These are phyloP conservation scores for Striga asiatica DNA, from an alignment of 257 asterid species.

Conservation along the genomic window DNA sequence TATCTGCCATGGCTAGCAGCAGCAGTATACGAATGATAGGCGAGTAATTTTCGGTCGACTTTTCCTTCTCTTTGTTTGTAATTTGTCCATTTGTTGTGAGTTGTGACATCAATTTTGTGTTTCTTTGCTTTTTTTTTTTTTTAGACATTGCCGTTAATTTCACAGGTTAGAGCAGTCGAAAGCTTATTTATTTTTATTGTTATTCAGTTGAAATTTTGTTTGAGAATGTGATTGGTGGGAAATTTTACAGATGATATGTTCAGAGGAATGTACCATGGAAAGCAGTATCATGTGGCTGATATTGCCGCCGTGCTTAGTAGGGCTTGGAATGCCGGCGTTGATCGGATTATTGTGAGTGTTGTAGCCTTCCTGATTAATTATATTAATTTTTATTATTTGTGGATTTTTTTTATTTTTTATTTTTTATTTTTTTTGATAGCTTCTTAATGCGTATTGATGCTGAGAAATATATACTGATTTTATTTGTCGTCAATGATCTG, in stretches of 20 bases:
- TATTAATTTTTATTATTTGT: too few species aligned
- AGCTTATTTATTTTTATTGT: not conserved
- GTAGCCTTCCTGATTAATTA: too few species aligned
- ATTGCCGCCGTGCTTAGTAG: constrained; percentile 70
- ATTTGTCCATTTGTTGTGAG: not conserved
- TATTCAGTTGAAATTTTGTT: not conserved
- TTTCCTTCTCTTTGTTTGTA: not conserved
- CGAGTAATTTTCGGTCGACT: constrained; percentile 15
- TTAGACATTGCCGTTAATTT: constrained; percentile 93
- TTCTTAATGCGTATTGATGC: not conserved
- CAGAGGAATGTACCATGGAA: constrained; percentile 87
- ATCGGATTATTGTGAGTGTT: constrained; percentile 62
- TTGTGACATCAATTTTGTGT: not conserved
- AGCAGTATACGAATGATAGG: constrained; percentile 62
- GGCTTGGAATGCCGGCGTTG: constrained; percentile 96
- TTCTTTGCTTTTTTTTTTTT: not conserved
- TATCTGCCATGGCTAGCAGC: constrained; percentile 51
- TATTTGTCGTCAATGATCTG: not conserved
- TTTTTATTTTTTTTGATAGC: not conserved
- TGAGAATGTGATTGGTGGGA: not conserved
- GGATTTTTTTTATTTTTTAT: not conserved
- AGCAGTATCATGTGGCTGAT: constrained; percentile 72
- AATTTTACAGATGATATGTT: constrained; percentile 72
- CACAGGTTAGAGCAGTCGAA: constrained; percentile 45
- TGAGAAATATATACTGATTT: not conserved